Percentiles rank a stretch among this genome's conserved stretches.
These are phyloP conservation scores for Mortierella sp. DNA, from an alignment of 371 early-diverging fungal genomes.

Conservation along the genomic window DNA sequence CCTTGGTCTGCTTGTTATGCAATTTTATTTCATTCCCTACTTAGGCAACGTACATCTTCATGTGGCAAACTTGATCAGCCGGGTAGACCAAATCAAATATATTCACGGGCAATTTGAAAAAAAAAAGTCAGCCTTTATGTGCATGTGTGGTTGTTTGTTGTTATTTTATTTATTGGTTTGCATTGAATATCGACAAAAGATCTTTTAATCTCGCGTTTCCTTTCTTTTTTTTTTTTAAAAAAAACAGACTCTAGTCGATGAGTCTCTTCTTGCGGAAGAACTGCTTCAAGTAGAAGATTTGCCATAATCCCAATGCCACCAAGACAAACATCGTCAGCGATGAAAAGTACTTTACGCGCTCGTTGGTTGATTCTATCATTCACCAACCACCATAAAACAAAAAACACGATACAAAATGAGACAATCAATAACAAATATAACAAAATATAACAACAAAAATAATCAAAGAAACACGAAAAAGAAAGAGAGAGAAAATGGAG, in stretches of 20 bases:
- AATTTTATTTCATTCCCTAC: background rate
- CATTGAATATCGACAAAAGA: background rate
- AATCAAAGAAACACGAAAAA: no score
- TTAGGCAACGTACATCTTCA: background rate
- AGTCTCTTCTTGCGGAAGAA: conserved; percentile 93
- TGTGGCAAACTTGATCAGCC: background rate
- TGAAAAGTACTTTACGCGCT: conserved; percentile 85
- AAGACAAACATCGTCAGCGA: conserved; percentile 77
- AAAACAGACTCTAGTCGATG: conserved; percentile 63
- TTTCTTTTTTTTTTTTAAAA: background rate
- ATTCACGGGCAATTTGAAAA: background rate
- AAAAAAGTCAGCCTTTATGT: no score
- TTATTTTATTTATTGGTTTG: background rate
- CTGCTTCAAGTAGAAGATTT: conserved; percentile 84
- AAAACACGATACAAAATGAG: background rate
- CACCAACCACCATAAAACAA: background rate
- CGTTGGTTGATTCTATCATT: conserved; percentile 82
- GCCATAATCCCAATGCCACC: conserved; percentile 81
- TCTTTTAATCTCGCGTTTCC: background rate
- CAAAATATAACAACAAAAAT: no score
- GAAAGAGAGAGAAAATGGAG: background rate
- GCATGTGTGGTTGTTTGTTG: background rate
- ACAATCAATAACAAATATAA: background rate
- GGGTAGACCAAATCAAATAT: background rate
- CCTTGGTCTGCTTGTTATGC: background rate